These are phyloP conservation scores for Peziza echinospora DNA, from an alignment of 495 filamentous ascomycete genomes.

Conservation along the genomic window DNA sequence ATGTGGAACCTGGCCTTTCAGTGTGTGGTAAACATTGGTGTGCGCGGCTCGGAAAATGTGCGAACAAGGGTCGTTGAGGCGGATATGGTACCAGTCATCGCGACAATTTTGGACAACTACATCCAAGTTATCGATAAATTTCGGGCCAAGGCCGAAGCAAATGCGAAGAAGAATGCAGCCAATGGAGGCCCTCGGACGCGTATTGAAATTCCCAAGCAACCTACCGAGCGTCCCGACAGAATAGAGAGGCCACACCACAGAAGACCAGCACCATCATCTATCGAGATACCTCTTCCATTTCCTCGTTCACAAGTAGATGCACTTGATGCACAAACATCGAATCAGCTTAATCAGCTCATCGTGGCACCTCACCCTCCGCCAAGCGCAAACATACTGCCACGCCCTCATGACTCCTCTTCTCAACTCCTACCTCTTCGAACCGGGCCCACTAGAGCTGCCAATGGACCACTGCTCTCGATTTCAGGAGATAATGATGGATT, in stretches of 20 bases:
- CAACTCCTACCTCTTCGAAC: slow-evolving; percentile 22
- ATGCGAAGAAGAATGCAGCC: slow-evolving; percentile 33
- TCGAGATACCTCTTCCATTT: slow-evolving; percentile 38
- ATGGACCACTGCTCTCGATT: slow-evolving; percentile 27
- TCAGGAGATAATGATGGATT: slow-evolving; percentile 61
- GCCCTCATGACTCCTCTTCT: slow-evolving; percentile 27
- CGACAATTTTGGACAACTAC: slow-evolving; percentile 97
- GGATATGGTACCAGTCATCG: slow-evolving; percentile 96
- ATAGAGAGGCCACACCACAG: slow-evolving; percentile 26
- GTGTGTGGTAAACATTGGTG: slow-evolving; percentile 95
- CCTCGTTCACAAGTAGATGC: background rate
- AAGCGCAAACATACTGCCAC: slow-evolving; percentile 20
- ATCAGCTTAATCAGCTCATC: background rate
- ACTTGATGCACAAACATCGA: background rate
- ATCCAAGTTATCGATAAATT: slow-evolving; percentile 85
- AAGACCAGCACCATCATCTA: slow-evolving; percentile 48
- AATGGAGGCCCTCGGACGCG: slow-evolving; percentile 11
- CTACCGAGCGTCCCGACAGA: slow-evolving; percentile 2
- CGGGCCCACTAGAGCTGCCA: background rate
- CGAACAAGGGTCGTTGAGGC: slow-evolving; percentile 90
- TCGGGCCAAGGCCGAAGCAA: slow-evolving; percentile 57
- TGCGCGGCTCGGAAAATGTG: slow-evolving; percentile 81
- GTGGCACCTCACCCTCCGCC: background rate
- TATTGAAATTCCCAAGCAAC: background rate
- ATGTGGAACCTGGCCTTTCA: slow-evolving; percentile 99